Percentiles rank a stretch among this genome's conserved stretches.
Conservation (phyloP, 2,329 filamentous ascomycete species). For the Alternaria sp. region DNA sequence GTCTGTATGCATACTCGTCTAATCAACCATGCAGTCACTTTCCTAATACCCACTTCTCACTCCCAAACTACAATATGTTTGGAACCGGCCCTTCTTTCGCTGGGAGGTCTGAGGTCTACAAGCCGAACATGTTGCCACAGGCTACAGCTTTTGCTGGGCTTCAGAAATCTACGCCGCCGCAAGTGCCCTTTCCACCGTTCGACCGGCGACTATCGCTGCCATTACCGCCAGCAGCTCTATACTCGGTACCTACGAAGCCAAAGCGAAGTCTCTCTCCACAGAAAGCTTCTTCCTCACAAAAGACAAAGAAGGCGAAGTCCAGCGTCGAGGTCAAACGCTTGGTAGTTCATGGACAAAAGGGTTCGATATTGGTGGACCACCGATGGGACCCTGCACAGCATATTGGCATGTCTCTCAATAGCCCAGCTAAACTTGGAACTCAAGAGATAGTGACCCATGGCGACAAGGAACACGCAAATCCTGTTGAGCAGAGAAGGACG, state of each 20-base stretch:
- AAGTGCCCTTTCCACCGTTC: not conserved
- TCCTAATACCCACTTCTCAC: constrained; percentile 2
- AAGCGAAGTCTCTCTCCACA: constrained; percentile 7
- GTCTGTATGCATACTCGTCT: not conserved
- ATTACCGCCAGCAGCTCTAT: constrained; percentile 30
- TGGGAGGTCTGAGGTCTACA: not conserved
- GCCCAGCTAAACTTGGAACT: not conserved
- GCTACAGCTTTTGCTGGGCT: not conserved
- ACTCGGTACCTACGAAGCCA: constrained; percentile 29
- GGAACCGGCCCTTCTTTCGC: not conserved
- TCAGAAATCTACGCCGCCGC: not conserved
- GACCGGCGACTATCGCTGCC: constrained; percentile 3
- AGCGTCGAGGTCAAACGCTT: constrained; percentile 24
- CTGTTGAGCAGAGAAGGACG: not conserved
- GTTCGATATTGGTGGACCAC: constrained; percentile 29
- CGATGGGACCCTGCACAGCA: constrained; percentile 21
- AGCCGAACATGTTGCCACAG: not conserved
- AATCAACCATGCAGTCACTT: not conserved
- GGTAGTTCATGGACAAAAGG: constrained; percentile 26
- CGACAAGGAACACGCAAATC: not conserved
- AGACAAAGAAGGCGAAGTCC: not conserved
- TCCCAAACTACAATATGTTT: not conserved
- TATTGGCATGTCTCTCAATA: constrained; percentile 1
- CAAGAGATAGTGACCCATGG: not conserved
- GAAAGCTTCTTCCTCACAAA: constrained; percentile 4